A percentile compares a stretch with the other conserved stretches of the same genome.
Evolutionary conservation across 495 filamentous ascomycete species (phyloP).

Genomic region (Aspergillus steynii): DNA sequence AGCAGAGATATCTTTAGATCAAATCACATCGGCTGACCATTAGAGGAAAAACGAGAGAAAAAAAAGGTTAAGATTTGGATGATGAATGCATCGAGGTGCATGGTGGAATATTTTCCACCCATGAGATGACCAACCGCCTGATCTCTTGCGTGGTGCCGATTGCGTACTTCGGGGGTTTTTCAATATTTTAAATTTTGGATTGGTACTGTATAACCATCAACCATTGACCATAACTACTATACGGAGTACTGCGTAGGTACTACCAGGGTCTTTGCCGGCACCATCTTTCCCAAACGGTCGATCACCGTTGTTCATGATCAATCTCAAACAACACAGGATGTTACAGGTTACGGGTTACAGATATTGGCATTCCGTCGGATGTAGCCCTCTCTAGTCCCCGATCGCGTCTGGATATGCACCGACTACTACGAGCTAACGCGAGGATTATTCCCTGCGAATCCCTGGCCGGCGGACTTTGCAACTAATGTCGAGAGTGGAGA

Average conservation of each 20-base stretch:
- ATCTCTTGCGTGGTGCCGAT: not conserved
- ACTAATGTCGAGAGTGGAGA: not conserved
- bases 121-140: conserved; percentile 1
- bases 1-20: not conserved
- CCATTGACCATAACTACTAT: not conserved
- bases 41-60: not conserved
- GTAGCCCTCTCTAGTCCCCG: not conserved
- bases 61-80: not conserved
- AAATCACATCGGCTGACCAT: conserved; percentile 1
- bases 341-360: not conserved
- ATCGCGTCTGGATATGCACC: not conserved
- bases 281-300: not conserved
- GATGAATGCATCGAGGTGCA: not conserved
- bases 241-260: not conserved
- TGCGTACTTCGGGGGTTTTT: not conserved
- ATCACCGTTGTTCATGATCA: not conserved
- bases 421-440: too few species aligned
- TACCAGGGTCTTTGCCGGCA: not conserved
- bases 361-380: not conserved
- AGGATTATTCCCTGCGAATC: too few species aligned
- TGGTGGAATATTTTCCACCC: conserved; percentile 1
- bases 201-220: too few species aligned
- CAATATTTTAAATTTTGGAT: too few species aligned
- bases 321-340: not conserved
- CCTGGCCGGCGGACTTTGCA: too few species aligned